These are phyloP conservation scores for Phascolomyces articulosus DNA, from an alignment of 371 early-diverging fungal species.

Conservation along the genomic window DNA sequence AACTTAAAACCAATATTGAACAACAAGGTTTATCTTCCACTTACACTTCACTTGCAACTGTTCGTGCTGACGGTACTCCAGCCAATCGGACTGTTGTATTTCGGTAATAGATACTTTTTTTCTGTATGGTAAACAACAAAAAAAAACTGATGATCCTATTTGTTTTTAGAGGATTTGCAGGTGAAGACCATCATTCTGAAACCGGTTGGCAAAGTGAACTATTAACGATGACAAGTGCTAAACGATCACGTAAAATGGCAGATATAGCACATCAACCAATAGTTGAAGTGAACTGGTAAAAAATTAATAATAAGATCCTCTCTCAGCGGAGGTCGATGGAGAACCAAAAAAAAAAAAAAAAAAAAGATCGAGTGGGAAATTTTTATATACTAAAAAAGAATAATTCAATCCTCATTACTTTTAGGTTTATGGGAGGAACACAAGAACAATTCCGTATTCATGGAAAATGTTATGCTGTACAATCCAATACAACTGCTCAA, in stretches of 20 bases:
- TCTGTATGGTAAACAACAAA: too few relatives aligned
- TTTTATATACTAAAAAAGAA: not conserved
- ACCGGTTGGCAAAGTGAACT: conserved; percentile 48
- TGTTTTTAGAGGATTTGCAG: conserved; percentile 40
- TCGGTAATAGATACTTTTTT: conserved; percentile 9
- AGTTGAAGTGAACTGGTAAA: conserved; percentile 47
- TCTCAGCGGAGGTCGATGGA: not conserved
- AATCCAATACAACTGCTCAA: not conserved
- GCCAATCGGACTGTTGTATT: conserved; percentile 53
- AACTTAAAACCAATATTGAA: conserved; percentile 41
- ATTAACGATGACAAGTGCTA: conserved; percentile 35
- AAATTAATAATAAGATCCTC: not conserved
- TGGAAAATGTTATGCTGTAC: conserved; percentile 7
- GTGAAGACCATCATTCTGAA: conserved; percentile 40
- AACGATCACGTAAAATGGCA: conserved; percentile 40
- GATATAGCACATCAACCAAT: conserved; percentile 33
- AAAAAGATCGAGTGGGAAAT: not conserved
- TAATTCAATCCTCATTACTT: too few relatives aligned
- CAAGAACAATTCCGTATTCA: conserved; percentile 40
- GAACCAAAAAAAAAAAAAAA: not conserved
- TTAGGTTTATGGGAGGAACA: conserved; percentile 40
- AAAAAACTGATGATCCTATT: not conserved
- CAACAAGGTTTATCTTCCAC: conserved; percentile 31
- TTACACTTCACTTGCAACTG: conserved; percentile 45
- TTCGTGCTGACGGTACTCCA: conserved; percentile 37